These are phyloP conservation scores for Coniochaeta sp. DNA, from an alignment of 2,329 filamentous ascomycete genomes.

Conservation along the genomic window DNA sequence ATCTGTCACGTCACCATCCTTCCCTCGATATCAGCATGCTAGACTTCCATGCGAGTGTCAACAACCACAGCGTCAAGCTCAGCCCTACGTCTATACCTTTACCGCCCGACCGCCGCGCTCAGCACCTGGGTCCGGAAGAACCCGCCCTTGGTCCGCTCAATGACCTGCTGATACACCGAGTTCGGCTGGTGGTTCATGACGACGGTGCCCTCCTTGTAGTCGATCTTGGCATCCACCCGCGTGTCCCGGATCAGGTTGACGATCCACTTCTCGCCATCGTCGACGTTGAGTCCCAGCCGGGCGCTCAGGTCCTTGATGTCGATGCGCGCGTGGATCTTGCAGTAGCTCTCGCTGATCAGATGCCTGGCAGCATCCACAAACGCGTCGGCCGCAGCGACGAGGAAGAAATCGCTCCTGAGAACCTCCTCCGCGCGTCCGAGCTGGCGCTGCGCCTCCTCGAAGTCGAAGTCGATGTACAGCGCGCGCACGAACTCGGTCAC, in stretches of 20 bases:
- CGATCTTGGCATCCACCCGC: slow-evolving; percentile 95
- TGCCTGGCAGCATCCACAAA: slow-evolving; percentile 94
- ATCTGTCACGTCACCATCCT: background rate
- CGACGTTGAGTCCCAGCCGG: slow-evolving; percentile 82
- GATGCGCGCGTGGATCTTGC: slow-evolving; percentile 98
- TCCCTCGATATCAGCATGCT: background rate
- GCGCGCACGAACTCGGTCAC: slow-evolving; percentile 95
- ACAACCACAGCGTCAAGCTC: background rate
- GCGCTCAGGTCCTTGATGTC: slow-evolving; percentile 95
- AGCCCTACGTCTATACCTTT: slow-evolving; percentile 12
- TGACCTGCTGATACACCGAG: slow-evolving; percentile 98
- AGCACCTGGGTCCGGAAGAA: slow-evolving; percentile 98
- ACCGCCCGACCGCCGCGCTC: slow-evolving; percentile 55
- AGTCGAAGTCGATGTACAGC: slow-evolving; percentile 92
- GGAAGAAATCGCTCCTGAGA: slow-evolving; percentile 90
- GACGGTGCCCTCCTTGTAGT: slow-evolving; percentile 97
- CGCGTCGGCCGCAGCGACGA: slow-evolving; percentile 71
- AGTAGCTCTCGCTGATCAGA: slow-evolving; percentile 97
- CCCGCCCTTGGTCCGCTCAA: slow-evolving; percentile 96
- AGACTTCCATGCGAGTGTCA: background rate
- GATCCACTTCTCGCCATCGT: slow-evolving; percentile 99
- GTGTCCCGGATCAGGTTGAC: slow-evolving; percentile 99
- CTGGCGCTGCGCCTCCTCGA: slow-evolving; percentile 90
- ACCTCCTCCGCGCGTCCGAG: slow-evolving; percentile 85
- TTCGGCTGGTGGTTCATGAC: slow-evolving; percentile 99